Percentiles rank a stretch among this genome's conserved stretches.
These are phyloP conservation scores for Claviceps pazoutovae DNA, from an alignment of 2,329 filamentous ascomycete genomes.

Conservation along the genomic window DNA sequence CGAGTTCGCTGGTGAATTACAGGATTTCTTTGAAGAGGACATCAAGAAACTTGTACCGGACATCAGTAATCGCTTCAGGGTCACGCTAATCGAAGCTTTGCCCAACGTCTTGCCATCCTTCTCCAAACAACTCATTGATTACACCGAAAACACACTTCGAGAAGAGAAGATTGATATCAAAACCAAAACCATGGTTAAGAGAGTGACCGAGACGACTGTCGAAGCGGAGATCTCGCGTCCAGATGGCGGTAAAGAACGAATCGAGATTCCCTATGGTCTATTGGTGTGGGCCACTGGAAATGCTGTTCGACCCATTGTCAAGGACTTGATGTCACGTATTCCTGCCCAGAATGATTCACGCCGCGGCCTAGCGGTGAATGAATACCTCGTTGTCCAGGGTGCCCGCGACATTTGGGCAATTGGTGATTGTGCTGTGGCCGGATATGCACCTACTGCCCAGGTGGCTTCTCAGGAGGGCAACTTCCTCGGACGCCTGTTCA, in stretches of 20 bases:
- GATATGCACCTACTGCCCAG: constrained; percentile 94
- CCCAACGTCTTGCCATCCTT: constrained; percentile 96
- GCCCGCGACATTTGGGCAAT: constrained; percentile 96
- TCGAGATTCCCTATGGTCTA: constrained; percentile 83
- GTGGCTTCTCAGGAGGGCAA: constrained; percentile 90
- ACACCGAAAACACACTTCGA: constrained; percentile 97
- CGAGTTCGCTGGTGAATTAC: constrained; percentile 94
- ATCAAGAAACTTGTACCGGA: constrained; percentile 97
- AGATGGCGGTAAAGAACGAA: constrained; percentile 68
- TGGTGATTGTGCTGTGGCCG: constrained; percentile 92
- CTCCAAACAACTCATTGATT: constrained; percentile 97
- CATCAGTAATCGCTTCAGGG: constrained; percentile 87
- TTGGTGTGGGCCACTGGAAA: constrained; percentile 98
- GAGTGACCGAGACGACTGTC: constrained; percentile 81
- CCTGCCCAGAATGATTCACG: constrained; percentile 91
- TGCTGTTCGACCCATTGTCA: constrained; percentile 75
- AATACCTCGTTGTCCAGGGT: constrained; percentile 96
- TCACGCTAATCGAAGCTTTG: constrained; percentile 92
- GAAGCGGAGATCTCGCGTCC: constrained; percentile 74
- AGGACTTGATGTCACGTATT: constrained; percentile 82
- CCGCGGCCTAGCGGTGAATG: constrained; percentile 90
- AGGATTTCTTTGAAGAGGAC: constrained; percentile 98
- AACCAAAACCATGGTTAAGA: constrained; percentile 99
- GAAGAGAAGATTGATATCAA: constrained; percentile 96
- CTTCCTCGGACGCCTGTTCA: constrained; percentile 92